Conservation (phyloP, 306 rosid genomes). For the Casuarina equisetifolia region DNA sequence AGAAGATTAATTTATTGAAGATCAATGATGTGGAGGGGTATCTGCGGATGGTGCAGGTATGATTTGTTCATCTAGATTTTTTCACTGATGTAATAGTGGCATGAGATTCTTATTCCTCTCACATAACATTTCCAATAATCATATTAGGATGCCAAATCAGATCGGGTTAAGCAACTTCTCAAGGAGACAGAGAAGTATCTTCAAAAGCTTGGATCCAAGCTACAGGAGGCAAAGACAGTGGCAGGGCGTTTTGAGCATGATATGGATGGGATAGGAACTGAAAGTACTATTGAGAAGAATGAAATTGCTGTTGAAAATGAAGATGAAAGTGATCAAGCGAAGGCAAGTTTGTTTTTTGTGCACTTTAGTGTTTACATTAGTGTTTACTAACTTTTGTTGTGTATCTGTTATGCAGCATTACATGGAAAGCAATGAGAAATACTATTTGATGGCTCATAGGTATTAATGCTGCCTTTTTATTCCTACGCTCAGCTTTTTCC, state of each 20-base stretch:
- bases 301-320: conserved; percentile 73
- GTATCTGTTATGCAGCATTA: conserved; percentile 75
- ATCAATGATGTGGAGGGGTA: conserved; percentile 99
- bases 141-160: conserved; percentile 92
- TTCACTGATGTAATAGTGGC: conserved; percentile 14
- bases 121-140: conserved; percentile 22
- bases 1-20: conserved; percentile 93
- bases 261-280: conserved; percentile 59
- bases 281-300: conserved; percentile 51
- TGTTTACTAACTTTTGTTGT: conserved; percentile 26
- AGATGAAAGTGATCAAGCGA: conserved; percentile 98
- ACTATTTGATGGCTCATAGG: conserved; percentile 99
- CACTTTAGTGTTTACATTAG: conserved; percentile 12
- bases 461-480: conserved; percentile 35
- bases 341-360: conserved; percentile 58
- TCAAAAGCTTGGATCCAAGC: conserved; percentile 95
- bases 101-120: conserved; percentile 9
- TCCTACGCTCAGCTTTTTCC: conserved; percentile 4
- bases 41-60: conserved; percentile 98
- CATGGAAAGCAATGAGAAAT: conserved; percentile 97
- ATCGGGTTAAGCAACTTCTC: conserved; percentile 97
- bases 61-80: conserved; percentile 22
- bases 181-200: conserved; percentile 98
- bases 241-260: conserved; percentile 68
- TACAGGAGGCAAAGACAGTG: conserved; percentile 75